A percentile compares a stretch with the other conserved stretches of the same genome.
Conservation (phyloP, 1,139 yeast species). For the Magnusiomyces magnusii region DNA sequence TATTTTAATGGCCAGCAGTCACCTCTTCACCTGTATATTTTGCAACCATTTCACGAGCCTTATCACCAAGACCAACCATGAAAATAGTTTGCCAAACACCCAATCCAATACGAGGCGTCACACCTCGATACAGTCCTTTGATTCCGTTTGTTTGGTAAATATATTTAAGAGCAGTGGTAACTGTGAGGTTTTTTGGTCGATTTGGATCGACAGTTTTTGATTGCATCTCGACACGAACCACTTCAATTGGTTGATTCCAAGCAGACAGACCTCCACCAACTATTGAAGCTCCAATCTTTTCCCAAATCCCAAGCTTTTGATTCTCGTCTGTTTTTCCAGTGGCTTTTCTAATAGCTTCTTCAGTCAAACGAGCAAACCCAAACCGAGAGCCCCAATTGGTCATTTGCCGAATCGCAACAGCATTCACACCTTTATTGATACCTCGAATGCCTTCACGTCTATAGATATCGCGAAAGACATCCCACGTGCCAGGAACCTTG, state of each 20-base stretch:
- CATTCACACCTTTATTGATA: constrained; percentile 95
- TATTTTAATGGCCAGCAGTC: constrained; percentile 39
- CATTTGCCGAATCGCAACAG: constrained; percentile 98
- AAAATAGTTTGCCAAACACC: constrained; percentile 98
- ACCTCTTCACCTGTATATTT: constrained; percentile 46
- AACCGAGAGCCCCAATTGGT: constrained; percentile 99
- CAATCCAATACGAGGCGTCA: constrained; percentile 90
- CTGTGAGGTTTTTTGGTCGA: constrained; percentile 87
- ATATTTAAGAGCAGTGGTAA: constrained; percentile 69
- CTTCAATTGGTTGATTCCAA: constrained; percentile 88
- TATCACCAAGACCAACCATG: constrained; percentile 99
- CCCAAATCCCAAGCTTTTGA: constrained; percentile 54
- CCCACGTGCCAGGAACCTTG: constrained; percentile 67
- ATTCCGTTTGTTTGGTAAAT: constrained; percentile 72
- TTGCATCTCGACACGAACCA: constrained; percentile 96
- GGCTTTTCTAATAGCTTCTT: constrained; percentile 62
- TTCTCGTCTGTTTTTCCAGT: constrained; percentile 56
- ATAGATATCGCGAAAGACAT: constrained; percentile 80
- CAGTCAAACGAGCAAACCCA: constrained; percentile 87
- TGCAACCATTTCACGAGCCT: constrained; percentile 61
- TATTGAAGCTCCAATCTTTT: constrained; percentile 66
- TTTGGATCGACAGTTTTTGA: constrained; percentile 87
- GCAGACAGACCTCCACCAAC: constrained; percentile 97
- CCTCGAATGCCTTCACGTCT: constrained; percentile 84
- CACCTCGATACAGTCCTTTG: constrained; percentile 92